Conservation (phyloP, 495 filamentous ascomycete species). For the Neurospora sp. region DNA sequence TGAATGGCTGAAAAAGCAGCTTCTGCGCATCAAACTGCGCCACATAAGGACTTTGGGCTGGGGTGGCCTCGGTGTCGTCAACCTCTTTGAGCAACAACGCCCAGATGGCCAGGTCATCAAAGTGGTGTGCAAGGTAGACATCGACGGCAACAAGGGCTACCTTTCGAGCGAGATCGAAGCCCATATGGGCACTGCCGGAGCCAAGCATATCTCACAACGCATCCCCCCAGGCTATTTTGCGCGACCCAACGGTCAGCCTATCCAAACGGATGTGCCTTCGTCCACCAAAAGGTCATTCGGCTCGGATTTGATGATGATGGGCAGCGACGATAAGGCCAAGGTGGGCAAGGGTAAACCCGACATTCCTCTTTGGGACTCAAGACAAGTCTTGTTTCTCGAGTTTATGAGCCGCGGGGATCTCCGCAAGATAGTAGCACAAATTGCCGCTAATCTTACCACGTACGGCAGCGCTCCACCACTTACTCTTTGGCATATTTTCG, state of each 20-base stretch:
- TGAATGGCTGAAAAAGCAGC: neutral
- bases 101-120: neutral
- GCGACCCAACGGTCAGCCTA: neutral
- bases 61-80: neutral
- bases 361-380: neutral
- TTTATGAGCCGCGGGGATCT: slow-evolving; percentile 6
- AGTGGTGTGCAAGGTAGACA: neutral
- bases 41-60: neutral
- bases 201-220: neutral
- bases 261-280: neutral
- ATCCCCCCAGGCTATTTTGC: neutral
- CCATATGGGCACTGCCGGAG: neutral
- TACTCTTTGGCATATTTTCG: slow-evolving; percentile 7
- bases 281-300: neutral
- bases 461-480: neutral
- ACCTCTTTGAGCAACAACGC: neutral
- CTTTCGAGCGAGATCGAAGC: neutral
- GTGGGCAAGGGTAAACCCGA: neutral
- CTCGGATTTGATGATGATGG: neutral
- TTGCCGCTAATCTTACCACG: neutral
- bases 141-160: neutral
- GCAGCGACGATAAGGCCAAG: neutral
- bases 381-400: slow-evolving; percentile 4
- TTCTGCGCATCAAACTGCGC: neutral
- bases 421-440: neutral